These are phyloP conservation scores for Beauveria sp. DNA, from an alignment of 2,329 filamentous ascomycete genomes.

Conservation along the genomic window DNA sequence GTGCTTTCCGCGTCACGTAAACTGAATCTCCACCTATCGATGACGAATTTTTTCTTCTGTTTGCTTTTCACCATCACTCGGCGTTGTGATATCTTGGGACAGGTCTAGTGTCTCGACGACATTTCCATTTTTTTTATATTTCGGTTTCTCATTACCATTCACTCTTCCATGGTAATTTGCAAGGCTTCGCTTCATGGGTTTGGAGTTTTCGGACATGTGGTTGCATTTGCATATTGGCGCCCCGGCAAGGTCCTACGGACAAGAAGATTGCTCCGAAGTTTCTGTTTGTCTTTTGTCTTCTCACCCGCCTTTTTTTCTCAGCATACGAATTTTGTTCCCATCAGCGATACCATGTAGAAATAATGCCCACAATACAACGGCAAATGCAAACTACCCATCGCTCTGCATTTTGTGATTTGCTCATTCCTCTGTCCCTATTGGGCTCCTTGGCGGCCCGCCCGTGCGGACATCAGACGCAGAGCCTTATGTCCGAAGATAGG, in stretches of 20 bases:
- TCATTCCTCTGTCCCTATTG: not conserved
- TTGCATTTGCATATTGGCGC: conserved; percentile 10
- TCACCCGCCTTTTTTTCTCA: not conserved
- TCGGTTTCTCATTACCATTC: not conserved
- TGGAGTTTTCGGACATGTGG: conserved; percentile 4
- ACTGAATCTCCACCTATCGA: not conserved
- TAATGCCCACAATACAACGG: not conserved
- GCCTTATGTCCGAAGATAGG: not conserved
- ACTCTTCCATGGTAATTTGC: not conserved
- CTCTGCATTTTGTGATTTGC: not conserved
- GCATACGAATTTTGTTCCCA: not conserved
- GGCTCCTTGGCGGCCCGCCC: not conserved
- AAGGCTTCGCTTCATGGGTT: conserved; percentile 1
- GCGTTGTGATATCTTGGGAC: conserved; percentile 4
- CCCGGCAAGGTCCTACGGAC: conserved; percentile 4
- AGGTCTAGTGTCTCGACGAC: not conserved
- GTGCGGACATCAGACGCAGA: not conserved
- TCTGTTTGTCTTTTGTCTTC: not conserved
- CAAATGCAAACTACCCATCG: not conserved
- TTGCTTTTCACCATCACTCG: conserved; percentile 13
- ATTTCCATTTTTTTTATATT: not conserved
- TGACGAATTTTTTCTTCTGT: not conserved
- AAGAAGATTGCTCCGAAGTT: conserved; percentile 4
- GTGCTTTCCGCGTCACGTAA: conserved; percentile 28
- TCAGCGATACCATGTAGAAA: conserved; percentile 8